Evolutionary conservation across 306 rosid species (phyloP).

Genomic region (Cicer judaicum): DNA sequence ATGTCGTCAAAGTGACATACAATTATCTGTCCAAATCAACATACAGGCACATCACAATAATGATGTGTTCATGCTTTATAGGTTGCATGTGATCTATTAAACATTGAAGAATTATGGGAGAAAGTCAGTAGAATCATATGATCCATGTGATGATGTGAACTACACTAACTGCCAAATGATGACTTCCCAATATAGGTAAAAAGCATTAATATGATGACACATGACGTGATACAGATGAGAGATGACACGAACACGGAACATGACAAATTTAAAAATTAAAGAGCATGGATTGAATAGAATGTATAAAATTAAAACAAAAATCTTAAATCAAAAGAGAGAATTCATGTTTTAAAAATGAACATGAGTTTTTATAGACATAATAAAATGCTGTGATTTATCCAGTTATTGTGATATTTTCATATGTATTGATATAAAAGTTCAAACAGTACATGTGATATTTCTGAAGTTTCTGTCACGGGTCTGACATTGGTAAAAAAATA

Average conservation of each 20-base stretch:
- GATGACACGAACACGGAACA: neutral
- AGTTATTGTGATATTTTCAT: neutral
- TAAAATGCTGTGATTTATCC: neutral
- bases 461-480: neutral
- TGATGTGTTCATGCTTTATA: neutral
- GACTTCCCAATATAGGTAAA: neutral
- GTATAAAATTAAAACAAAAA: neutral
- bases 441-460: neutral
- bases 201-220: neutral
- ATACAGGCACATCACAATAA: constrained; percentile 3
- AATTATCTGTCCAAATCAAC: neutral
- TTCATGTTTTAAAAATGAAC: constrained; percentile 6
- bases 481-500: neutral
- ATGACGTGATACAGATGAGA: neutral
- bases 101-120: constrained; percentile 14
- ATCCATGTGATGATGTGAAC: constrained; percentile 1
- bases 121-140: neutral
- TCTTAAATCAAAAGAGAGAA: constrained; percentile 17
- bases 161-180: constrained; percentile 35
- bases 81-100: constrained; percentile 4
- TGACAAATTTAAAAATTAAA: neutral
- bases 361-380: neutral
- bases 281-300: neutral
- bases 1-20: neutral
- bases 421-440: constrained; percentile 9